A percentile compares a stretch with the other conserved stretches of the same genome.
Evolutionary conservation across 2,329 filamentous ascomycete genomes (phyloP).

Genomic region (Pseudovirgaria hyperparasitica): DNA sequence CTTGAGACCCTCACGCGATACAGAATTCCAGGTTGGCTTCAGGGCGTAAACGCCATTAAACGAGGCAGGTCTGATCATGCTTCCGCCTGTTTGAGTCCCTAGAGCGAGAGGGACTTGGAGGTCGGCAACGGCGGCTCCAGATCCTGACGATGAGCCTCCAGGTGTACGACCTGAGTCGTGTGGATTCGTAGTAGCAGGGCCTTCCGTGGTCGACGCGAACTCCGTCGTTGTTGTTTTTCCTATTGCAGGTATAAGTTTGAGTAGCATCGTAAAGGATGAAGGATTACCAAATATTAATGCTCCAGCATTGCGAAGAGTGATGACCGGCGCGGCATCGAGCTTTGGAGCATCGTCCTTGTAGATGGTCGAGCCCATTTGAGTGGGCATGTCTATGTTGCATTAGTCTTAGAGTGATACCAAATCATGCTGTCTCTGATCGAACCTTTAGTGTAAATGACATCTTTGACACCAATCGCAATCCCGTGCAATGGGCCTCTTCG

Average conservation of each 20-base stretch:
- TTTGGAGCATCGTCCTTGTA: conserved; percentile 33
- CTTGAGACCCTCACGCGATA: conserved; percentile 49
- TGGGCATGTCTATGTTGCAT: conserved; percentile 52
- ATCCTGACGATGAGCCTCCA: conserved; percentile 55
- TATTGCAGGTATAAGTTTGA: conserved; percentile 20
- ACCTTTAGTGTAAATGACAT: conserved; percentile 43
- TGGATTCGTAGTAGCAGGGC: conserved; percentile 46
- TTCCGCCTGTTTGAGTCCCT: conserved; percentile 55
- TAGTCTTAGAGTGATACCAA: no score
- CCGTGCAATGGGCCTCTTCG: conserved; percentile 45
- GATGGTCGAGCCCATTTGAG: conserved; percentile 41
- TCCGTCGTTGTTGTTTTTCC: conserved; percentile 48
- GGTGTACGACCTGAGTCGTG: conserved; percentile 42
- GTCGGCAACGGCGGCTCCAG: conserved; percentile 53
- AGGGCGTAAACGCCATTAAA: conserved; percentile 53
- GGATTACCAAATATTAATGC: conserved; percentile 38
- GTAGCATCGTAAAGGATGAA: not conserved
- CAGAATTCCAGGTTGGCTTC: conserved; percentile 53
- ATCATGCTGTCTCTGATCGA: no score
- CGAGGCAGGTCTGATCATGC: conserved; percentile 49
- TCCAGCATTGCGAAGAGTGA: conserved; percentile 40
- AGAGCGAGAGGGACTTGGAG: conserved; percentile 48
- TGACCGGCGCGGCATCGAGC: conserved; percentile 41
- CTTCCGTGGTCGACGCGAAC: conserved; percentile 44
- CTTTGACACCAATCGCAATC: conserved; percentile 46